A percentile compares a stretch with the other conserved stretches of the same genome.
Conservation (phyloP, 2,329 filamentous ascomycete species). For the Trichoderma asperellum region DNA sequence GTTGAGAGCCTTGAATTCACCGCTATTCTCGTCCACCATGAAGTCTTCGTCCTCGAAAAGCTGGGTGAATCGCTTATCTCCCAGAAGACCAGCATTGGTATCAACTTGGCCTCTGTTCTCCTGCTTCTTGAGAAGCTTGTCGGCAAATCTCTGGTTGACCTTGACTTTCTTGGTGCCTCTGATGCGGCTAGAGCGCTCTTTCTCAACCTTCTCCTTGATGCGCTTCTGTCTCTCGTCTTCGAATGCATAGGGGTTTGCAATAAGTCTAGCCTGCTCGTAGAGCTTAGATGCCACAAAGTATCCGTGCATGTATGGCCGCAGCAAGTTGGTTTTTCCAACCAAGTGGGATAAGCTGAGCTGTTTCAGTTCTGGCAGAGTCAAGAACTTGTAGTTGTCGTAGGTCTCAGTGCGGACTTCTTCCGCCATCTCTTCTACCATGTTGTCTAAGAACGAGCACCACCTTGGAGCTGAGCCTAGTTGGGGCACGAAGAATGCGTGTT, state of each 20-base stretch:
- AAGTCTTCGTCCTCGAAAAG: constrained; percentile 95
- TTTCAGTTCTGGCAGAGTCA: constrained; percentile 84
- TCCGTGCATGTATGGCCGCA: constrained; percentile 98
- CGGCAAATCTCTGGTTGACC: constrained; percentile 83
- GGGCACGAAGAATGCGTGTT: constrained; percentile 93
- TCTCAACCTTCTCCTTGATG: constrained; percentile 93
- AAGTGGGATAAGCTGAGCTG: constrained; percentile 85
- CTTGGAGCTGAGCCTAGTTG: constrained; percentile 89
- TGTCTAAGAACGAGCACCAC: constrained; percentile 97
- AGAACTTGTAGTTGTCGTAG: constrained; percentile 99
- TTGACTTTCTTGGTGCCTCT: constrained; percentile 96
- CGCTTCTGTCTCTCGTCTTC: constrained; percentile 90
- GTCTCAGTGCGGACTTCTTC: constrained; percentile 78
- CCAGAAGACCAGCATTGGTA: constrained; percentile 68
- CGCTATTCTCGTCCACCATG: constrained; percentile 83
- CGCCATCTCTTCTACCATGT: constrained; percentile 98
- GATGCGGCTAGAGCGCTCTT: constrained; percentile 93
- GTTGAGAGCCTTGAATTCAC: constrained; percentile 87
- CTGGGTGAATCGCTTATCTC: constrained; percentile 82
- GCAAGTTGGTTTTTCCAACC: constrained; percentile 83
- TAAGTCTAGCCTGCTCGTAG: constrained; percentile 92
- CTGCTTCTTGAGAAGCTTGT: constrained; percentile 70
- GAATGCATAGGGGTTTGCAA: constrained; percentile 91
- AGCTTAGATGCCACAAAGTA: constrained; percentile 95
- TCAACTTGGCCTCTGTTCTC: constrained; percentile 63